Evolutionary conservation across 768 basidiomycete species (phyloP).

Genomic region (Fistulinella prunicolor): DNA sequence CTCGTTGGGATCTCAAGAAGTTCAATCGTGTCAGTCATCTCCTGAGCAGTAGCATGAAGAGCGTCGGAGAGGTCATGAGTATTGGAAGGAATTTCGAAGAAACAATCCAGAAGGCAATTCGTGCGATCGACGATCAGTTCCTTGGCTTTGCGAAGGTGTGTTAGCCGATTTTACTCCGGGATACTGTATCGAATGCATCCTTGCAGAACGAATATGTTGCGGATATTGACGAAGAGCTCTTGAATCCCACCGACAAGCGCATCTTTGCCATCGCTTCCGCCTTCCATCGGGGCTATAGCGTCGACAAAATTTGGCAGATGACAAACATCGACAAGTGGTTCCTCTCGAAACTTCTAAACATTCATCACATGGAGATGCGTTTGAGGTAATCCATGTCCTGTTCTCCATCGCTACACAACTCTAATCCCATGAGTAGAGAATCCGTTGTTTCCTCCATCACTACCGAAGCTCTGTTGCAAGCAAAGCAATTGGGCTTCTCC

Average conservation of each 20-base stretch:
- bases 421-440: slow-evolving; percentile 39
- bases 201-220: slow-evolving; percentile 80
- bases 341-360: slow-evolving; percentile 81
- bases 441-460: slow-evolving; percentile 65
- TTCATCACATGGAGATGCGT: slow-evolving; percentile 75
- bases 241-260: slow-evolving; percentile 95
- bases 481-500: slow-evolving; percentile 96
- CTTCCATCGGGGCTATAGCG: slow-evolving; percentile 87
- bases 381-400: slow-evolving; percentile 53
- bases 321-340: slow-evolving; percentile 99
- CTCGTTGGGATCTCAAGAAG: slow-evolving; percentile 98
- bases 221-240: slow-evolving; percentile 88
- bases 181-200: background rate
- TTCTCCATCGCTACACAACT: background rate
- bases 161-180: background rate
- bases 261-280: slow-evolving; percentile 95
- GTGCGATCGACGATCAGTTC: slow-evolving; percentile 95
- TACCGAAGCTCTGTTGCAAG: slow-evolving; percentile 61
- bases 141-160: slow-evolving; percentile 82
- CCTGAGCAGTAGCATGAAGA: slow-evolving; percentile 97
- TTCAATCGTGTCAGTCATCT: slow-evolving; percentile 90
- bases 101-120: slow-evolving; percentile 96
- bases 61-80: slow-evolving; percentile 98
- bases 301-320: slow-evolving; percentile 97
- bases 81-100: slow-evolving; percentile 98